Percentiles rank a stretch among this genome's conserved stretches.
These are phyloP conservation scores for Backusella tuberculispora DNA, from an alignment of 192 early-diverging fungal species.

Conservation along the genomic window DNA sequence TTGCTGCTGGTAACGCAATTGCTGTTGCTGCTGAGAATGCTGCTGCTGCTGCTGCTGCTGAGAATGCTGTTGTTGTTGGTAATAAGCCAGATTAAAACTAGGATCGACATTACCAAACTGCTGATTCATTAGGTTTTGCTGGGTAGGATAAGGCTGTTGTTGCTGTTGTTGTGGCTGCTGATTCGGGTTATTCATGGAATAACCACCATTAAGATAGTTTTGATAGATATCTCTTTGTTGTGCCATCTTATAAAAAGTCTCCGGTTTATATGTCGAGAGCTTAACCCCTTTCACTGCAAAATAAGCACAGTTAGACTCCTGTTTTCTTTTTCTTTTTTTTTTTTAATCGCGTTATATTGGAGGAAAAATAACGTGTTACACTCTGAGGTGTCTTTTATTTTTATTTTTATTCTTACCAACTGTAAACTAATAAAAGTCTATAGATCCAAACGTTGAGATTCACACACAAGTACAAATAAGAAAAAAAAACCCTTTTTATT, in stretches of 20 bases:
- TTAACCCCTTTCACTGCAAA: not conserved
- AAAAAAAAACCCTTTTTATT: not conserved
- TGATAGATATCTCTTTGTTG: conserved; percentile 18
- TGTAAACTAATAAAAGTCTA: conserved; percentile 9
- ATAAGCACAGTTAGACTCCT: not conserved
- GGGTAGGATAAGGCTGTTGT: not conserved
- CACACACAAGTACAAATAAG: not conserved
- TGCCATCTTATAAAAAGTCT: conserved; percentile 33
- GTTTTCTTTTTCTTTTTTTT: not conserved
- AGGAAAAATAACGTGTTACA: not conserved
- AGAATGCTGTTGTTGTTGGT: not conserved
- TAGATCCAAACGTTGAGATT: not conserved
- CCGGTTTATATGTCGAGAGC: conserved; percentile 20
- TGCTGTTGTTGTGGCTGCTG: not conserved
- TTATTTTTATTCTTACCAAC: not conserved
- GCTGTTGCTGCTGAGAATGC: not conserved
- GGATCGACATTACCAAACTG: conserved; percentile 15
- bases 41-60: not conserved
- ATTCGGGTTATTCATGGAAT: conserved; percentile 5
- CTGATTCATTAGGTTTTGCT: not conserved
- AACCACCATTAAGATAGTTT: conserved; percentile 6
- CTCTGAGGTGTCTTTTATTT: not conserved
- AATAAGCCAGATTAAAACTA: not conserved
- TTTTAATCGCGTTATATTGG: not conserved
- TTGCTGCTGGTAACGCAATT: not conserved